Evolutionary conservation across 1,139 yeast genomes (phyloP).

Genomic region (Yamadazyma kanchanaburiensis): DNA sequence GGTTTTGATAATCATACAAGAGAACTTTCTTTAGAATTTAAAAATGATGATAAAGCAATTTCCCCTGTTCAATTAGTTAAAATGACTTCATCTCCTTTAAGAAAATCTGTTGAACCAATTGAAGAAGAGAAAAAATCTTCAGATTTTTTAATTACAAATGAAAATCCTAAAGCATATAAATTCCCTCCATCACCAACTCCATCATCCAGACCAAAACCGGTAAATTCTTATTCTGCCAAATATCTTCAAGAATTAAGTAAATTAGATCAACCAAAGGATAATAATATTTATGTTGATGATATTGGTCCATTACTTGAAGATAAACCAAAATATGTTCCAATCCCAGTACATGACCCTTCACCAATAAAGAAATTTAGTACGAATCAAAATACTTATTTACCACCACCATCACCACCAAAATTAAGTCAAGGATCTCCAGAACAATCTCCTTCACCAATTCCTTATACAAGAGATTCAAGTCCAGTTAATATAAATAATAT

Average conservation of each 20-base stretch:
- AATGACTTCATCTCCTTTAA: slow-evolving; percentile 9
- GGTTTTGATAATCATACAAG: slow-evolving; percentile 56
- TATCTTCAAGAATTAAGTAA: slow-evolving; percentile 39
- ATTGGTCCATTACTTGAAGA: slow-evolving; percentile 34
- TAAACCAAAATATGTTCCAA: slow-evolving; percentile 32
- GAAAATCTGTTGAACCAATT: slow-evolving; percentile 5
- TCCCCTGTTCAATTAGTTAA: slow-evolving; percentile 36
- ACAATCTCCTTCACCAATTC: slow-evolving; percentile 41
- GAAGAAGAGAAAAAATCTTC: slow-evolving; percentile 26
- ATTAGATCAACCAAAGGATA: slow-evolving; percentile 6
- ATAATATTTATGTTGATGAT: slow-evolving; percentile 35
- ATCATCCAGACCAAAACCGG: slow-evolving; percentile 7
- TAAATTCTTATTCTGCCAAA: slow-evolving; percentile 39
- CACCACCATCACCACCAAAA: slow-evolving; percentile 47
- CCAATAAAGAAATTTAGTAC: slow-evolving; percentile 9
- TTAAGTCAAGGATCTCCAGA: slow-evolving; percentile 35
- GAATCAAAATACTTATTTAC: slow-evolving; percentile 26
- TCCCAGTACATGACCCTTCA: slow-evolving; percentile 39
- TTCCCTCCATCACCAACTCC: slow-evolving; percentile 45
- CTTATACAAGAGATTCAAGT: slow-evolving; percentile 24
- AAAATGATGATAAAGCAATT: slow-evolving; percentile 25
- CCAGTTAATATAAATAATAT: slow-evolving; percentile 18
- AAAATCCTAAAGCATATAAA: slow-evolving; percentile 41
- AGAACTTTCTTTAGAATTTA: slow-evolving; percentile 46
- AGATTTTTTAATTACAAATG: slow-evolving; percentile 41